These are phyloP conservation scores for Hortaea sp. DNA, from an alignment of 2,329 filamentous ascomycete species.

Conservation along the genomic window DNA sequence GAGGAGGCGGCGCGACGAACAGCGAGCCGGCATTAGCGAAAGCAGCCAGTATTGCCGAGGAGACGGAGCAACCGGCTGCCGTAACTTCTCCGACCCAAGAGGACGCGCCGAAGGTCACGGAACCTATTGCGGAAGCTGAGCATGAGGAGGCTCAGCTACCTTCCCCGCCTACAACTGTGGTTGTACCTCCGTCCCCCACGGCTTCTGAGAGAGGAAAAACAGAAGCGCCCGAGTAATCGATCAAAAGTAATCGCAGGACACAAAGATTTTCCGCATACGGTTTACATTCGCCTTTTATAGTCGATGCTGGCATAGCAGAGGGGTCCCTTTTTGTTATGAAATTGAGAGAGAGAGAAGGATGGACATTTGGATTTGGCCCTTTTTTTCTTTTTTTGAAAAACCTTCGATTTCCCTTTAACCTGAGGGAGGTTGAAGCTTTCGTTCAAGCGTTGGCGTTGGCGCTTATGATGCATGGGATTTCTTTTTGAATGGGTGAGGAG, in stretches of 20 bases:
- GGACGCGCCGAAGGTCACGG: constrained; percentile 1
- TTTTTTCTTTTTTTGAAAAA: too few relatives aligned
- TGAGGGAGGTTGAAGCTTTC: neutral
- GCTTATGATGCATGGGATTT: neutral
- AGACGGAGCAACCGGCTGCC: constrained; percentile 8
- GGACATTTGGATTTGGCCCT: too few relatives aligned
- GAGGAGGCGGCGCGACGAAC: constrained; percentile 21
- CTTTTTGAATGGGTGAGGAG: too few relatives aligned
- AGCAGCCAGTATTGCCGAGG: constrained; percentile 27
- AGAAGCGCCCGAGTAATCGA: neutral
- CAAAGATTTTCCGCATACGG: neutral
- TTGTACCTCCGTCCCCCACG: constrained; percentile 24
- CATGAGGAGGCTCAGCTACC: neutral
- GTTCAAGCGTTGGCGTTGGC: neutral
- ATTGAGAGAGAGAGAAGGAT: too few relatives aligned
- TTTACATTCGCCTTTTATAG: constrained; percentile 1
- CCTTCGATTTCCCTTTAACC: neutral
- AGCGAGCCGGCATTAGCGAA: constrained; percentile 15
- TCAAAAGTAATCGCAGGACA: neutral
- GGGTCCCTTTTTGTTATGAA: neutral
- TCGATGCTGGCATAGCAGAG: neutral
- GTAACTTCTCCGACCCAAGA: neutral
- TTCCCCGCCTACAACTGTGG: constrained; percentile 12
- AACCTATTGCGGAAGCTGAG: neutral
- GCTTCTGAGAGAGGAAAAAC: constrained; percentile 2